A percentile compares a stretch with the other conserved stretches of the same genome.
These are phyloP conservation scores for Tolypocladium tundrense DNA, from an alignment of 2,329 filamentous ascomycete genomes.

Conservation along the genomic window DNA sequence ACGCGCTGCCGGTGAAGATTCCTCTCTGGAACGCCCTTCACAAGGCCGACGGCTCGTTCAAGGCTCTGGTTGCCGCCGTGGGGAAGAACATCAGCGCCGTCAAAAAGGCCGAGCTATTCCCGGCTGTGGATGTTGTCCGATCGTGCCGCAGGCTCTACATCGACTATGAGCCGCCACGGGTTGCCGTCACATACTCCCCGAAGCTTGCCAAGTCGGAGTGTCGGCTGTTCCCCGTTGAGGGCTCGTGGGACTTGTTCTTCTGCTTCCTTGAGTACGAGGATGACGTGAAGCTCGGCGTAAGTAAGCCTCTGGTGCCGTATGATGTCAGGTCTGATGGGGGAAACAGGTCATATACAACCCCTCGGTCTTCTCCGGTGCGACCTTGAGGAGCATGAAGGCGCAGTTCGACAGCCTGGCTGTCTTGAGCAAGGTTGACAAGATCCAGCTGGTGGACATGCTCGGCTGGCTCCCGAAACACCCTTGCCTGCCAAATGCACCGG, in stretches of 20 bases:
- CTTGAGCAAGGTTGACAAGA: neutral
- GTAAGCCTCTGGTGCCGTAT: neutral
- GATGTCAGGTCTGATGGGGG: neutral
- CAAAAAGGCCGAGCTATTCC: constrained; percentile 6
- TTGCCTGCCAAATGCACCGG: neutral
- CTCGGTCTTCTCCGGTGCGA: neutral
- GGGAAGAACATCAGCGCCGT: constrained; percentile 7
- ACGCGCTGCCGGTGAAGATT: constrained; percentile 6
- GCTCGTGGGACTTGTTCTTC: constrained; percentile 5
- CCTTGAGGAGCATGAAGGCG: constrained; percentile 1
- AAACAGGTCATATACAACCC: constrained; percentile 4
- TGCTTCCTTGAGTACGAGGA: constrained; percentile 4
- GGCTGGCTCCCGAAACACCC: constrained; percentile 3
- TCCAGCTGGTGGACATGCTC: constrained; percentile 3
- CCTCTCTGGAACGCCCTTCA: constrained; percentile 4
- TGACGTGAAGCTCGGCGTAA: constrained; percentile 3
- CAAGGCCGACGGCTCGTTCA: constrained; percentile 1
- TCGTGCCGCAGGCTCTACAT: constrained; percentile 1
- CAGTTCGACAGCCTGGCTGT: neutral
- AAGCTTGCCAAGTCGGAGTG: constrained; percentile 4
- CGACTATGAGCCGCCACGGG: constrained; percentile 4
- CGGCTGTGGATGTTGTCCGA: constrained; percentile 3
- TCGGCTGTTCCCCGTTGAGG: constrained; percentile 5
- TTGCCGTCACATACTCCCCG: constrained; percentile 4
- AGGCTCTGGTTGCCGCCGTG: constrained; percentile 4